These are phyloP conservation scores for Petunia secreta DNA, from an alignment of 257 asterid species.

Conservation along the genomic window DNA sequence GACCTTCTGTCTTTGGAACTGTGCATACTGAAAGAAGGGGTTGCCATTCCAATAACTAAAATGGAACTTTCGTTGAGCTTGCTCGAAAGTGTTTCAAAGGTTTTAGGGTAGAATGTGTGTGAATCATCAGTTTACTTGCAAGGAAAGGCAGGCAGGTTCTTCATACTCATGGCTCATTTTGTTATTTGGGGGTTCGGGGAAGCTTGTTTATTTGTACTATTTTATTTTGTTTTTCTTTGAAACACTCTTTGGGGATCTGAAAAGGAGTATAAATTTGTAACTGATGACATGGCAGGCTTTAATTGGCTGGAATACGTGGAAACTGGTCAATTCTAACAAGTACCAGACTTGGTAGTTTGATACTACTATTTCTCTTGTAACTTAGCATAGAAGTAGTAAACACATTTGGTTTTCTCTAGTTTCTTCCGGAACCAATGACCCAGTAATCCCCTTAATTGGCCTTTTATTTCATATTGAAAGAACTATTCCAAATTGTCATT, in stretches of 20 bases:
- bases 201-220: not conserved
- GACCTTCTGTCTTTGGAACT: not conserved
- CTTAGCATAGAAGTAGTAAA: not conserved
- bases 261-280: not conserved
- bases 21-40: not conserved
- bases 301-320: conserved; percentile 28
- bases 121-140: not conserved
- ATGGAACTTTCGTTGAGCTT: not conserved
- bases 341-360: not conserved
- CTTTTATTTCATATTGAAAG: not conserved
- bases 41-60: not conserved
- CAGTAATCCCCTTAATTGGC: not conserved
- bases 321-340: not conserved
- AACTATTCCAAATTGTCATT: not conserved
- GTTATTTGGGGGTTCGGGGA: conserved; percentile 13
- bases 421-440: not conserved
- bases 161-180: not conserved
- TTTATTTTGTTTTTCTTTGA: not conserved
- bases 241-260: not conserved
- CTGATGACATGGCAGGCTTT: conserved; percentile 28
- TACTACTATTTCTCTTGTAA: not conserved
- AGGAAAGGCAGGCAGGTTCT: not conserved
- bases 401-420: not conserved
- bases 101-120: not conserved
- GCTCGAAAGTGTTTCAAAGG: not conserved